Evolutionary conservation across 768 basidiomycete species (phyloP), one percentile per base, ranked within the genome.

Genomic region (Neoboletus brunneissimus): DNA sequence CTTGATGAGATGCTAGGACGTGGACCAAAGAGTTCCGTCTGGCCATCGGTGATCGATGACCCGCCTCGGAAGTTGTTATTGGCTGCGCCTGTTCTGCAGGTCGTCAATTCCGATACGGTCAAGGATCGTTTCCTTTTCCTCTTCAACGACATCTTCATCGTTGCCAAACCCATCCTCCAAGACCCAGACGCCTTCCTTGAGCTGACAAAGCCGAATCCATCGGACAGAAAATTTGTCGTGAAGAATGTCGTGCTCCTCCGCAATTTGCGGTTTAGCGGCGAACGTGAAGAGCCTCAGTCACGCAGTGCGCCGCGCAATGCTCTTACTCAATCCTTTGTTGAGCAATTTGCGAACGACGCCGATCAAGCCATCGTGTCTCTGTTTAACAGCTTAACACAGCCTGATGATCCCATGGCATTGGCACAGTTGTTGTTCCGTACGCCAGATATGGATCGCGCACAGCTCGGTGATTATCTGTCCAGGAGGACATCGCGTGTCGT

Each of bases 111-210:
- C 41, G 89, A 96, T 72, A 94, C 91, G 0, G 89, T 94, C 71
- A 98, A 98, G 72, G 94, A 98, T 67, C 87, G 97, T 12, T 92
- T 93, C 75, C 81, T 98, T 11, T 95, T 98, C 77, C 81, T 98
- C n/a, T 99, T 99, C 81, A 93, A 78, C 71, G 97, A 99, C 70
- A 82, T 98, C 51, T 83, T 98, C 53, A 82, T 98, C 71, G 84
- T 98, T 61, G 88, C 95, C 40, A 98, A 98, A 71, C 94, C 94
- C 13, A 79, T 94, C 56, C 76, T 85, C 52, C 81, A 83, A 37
- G 86, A 89, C 43, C 80, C 83, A 48, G 88, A 90, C 59, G 75
- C 76, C 35, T 76, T 85, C 34, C 72, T 84, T 46, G 87, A 88
- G 64, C 68, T 75, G 50, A 73, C 80, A 54, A 82, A 84, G 54